Evolutionary conservation across 2,329 filamentous ascomycete genomes (phyloP).

Genomic region (Pestalotiopsis sp.): DNA sequence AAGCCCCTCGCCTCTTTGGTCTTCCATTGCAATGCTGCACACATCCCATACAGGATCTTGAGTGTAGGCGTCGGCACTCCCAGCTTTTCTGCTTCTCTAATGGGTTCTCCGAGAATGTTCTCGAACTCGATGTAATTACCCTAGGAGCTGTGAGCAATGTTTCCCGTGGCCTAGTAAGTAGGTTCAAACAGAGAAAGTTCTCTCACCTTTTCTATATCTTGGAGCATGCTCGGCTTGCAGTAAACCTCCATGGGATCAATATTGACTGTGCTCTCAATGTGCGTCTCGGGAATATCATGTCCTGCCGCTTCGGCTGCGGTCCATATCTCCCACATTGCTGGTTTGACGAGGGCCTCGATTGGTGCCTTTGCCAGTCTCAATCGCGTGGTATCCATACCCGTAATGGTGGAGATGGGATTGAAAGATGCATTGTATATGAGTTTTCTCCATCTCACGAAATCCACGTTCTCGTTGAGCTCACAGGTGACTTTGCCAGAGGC

Average conservation of each 20-base stretch:
- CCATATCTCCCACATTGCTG: slow-evolving; percentile 54
- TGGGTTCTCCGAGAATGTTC: slow-evolving; percentile 55
- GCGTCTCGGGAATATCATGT: slow-evolving; percentile 37
- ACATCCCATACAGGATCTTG: slow-evolving; percentile 45
- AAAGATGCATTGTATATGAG: slow-evolving; percentile 51
- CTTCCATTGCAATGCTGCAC: slow-evolving; percentile 48
- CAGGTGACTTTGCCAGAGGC: slow-evolving; percentile 41
- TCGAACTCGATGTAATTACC: slow-evolving; percentile 57
- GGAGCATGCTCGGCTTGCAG: slow-evolving; percentile 54
- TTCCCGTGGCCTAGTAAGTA: too few relatives aligned
- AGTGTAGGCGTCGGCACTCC: slow-evolving; percentile 53
- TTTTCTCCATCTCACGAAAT: slow-evolving; percentile 47
- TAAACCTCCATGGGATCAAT: slow-evolving; percentile 49
- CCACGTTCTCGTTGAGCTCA: slow-evolving; percentile 42
- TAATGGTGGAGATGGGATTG: slow-evolving; percentile 53
- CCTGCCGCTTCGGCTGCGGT: slow-evolving; percentile 45
- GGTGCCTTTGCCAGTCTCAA: slow-evolving; percentile 45
- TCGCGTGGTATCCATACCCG: slow-evolving; percentile 49
- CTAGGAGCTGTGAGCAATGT: background rate
- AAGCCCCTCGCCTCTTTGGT: slow-evolving; percentile 35
- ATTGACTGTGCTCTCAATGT: slow-evolving; percentile 44
- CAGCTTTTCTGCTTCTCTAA: slow-evolving; percentile 46
- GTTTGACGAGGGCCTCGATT: slow-evolving; percentile 48
- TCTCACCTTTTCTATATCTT: slow-evolving; percentile 45
- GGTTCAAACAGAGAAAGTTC: slow-evolving; percentile 27